phyloP scores from a whole-genome alignment of 805 yeast genomes.

The Candida maris region DNA sequence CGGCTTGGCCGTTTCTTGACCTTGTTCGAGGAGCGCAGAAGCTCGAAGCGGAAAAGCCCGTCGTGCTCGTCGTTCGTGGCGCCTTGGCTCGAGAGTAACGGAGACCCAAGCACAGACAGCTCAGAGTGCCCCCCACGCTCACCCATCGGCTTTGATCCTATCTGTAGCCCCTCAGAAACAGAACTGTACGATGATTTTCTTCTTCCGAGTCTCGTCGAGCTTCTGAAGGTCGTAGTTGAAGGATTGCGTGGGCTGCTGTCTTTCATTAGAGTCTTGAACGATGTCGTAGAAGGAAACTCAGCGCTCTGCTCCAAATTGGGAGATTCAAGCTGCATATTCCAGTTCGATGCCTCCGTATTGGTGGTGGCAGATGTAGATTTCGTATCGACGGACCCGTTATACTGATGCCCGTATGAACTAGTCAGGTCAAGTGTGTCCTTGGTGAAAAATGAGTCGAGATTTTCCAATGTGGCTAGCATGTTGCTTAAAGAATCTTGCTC shows the following conservation, averaged over 20 bases:
- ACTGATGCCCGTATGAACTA: slow-evolving; percentile 36
- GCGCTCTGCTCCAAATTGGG: slow-evolving; percentile 25
- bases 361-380: slow-evolving; percentile 42
- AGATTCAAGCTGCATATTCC: slow-evolving; percentile 27
- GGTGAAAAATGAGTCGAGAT: slow-evolving; percentile 83
- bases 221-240: slow-evolving; percentile 17
- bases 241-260: slow-evolving; percentile 28
- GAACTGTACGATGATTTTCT: slow-evolving; percentile 15
- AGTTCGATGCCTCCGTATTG: slow-evolving; percentile 17
- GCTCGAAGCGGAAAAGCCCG: slow-evolving; percentile 44
- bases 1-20: slow-evolving; percentile 31
- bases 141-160: slow-evolving; percentile 10
- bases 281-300: slow-evolving; percentile 52
- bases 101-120: slow-evolving; percentile 21
- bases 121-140: slow-evolving; percentile 16
- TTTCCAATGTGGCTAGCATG: slow-evolving; percentile 91
- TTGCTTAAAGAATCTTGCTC: slow-evolving; percentile 76
- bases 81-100: slow-evolving; percentile 18
- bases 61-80: slow-evolving; percentile 32
- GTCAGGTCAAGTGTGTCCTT: slow-evolving; percentile 41
- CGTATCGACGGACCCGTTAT: slow-evolving; percentile 61
- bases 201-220: slow-evolving; percentile 19
- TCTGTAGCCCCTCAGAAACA: slow-evolving; percentile 15
- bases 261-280: slow-evolving; percentile 72
- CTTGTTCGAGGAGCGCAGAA: slow-evolving; percentile 36